Evolutionary conservation across 2,329 filamentous ascomycete genomes (phyloP).

Genomic region (Dactylellina sp.): DNA sequence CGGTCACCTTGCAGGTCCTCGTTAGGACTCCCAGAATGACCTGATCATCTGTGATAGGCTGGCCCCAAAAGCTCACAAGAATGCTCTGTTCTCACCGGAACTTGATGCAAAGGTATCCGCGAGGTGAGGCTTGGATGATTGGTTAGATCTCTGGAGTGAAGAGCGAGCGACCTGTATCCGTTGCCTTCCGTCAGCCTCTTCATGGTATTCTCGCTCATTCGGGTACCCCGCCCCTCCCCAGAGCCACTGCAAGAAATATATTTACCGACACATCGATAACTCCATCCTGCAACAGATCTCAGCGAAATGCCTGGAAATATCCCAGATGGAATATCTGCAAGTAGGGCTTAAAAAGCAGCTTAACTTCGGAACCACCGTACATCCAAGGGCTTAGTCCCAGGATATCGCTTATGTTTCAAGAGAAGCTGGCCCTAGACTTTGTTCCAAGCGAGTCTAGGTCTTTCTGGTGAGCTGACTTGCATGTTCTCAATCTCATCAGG

Average conservation of each 20-base stretch:
- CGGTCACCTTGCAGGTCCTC: conserved; percentile 29
- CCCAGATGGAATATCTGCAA: conserved; percentile 18
- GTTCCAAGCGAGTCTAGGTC: conserved; percentile 13
- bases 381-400: conserved; percentile 1
- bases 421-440: not conserved
- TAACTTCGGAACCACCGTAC: conserved; percentile 2
- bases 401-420: not conserved
- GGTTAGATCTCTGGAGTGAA: conserved; percentile 5
- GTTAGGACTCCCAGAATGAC: conserved; percentile 18
- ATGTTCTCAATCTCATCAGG: conserved; percentile 26
- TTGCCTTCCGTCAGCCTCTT: conserved; percentile 16
- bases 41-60: conserved; percentile 17
- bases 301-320: not conserved
- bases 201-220: not conserved
- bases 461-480: conserved; percentile 36
- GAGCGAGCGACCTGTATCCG: conserved; percentile 12
- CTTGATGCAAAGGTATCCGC: not conserved
- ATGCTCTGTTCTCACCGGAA: not conserved
- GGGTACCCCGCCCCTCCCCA: conserved; percentile 1
- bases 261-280: too few relatives aligned
- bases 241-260: too few relatives aligned
- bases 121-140: not conserved
- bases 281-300: too few relatives aligned
- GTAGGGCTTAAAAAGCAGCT: not conserved
- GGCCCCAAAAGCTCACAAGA: not conserved